phyloP scores from a whole-genome alignment of 2,329 filamentous ascomycete genomes.

The Scedosporium boydii region DNA sequence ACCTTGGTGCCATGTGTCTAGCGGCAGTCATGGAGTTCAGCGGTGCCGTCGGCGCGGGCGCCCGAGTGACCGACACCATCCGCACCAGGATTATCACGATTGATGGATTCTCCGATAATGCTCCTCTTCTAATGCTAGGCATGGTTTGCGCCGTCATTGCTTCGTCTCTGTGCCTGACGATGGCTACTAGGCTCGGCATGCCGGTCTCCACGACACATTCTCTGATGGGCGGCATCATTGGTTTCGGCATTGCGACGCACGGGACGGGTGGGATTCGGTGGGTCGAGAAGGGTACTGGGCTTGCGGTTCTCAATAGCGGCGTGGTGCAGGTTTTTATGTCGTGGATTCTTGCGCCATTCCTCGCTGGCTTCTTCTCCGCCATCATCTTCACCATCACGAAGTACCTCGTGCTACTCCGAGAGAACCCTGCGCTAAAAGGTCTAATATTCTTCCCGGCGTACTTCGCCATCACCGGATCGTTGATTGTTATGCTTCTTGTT shows the following conservation, averaged over 20 bases:
- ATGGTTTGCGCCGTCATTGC: constrained; percentile 47
- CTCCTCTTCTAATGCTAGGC: constrained; percentile 46
- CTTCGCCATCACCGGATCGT: constrained; percentile 43
- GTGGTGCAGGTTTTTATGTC: constrained; percentile 49
- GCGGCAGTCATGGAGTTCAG: constrained; percentile 52
- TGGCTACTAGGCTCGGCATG: constrained; percentile 43
- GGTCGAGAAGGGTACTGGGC: constrained; percentile 30
- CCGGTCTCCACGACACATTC: constrained; percentile 55
- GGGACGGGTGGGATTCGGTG: constrained; percentile 44
- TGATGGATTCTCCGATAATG: constrained; percentile 32
- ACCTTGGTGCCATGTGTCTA: constrained; percentile 49
- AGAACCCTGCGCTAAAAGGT: constrained; percentile 42
- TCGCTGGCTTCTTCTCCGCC: constrained; percentile 42
- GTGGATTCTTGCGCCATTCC: constrained; percentile 49
- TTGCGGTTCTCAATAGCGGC: constrained; percentile 29
- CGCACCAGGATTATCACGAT: constrained; percentile 48
- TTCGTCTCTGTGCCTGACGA: constrained; percentile 46
- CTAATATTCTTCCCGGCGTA: constrained; percentile 45
- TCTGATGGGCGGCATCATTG: constrained; percentile 49
- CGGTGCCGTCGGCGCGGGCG: constrained; percentile 50
- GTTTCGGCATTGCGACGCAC: constrained; percentile 47
- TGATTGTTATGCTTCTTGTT: constrained; percentile 53
- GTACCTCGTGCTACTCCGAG: constrained; percentile 43
- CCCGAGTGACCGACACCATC: constrained; percentile 52
- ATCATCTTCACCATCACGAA: constrained; percentile 48